Conservation (phyloP, 176 grass and related monocot species). For the Zea luxurians region DNA sequence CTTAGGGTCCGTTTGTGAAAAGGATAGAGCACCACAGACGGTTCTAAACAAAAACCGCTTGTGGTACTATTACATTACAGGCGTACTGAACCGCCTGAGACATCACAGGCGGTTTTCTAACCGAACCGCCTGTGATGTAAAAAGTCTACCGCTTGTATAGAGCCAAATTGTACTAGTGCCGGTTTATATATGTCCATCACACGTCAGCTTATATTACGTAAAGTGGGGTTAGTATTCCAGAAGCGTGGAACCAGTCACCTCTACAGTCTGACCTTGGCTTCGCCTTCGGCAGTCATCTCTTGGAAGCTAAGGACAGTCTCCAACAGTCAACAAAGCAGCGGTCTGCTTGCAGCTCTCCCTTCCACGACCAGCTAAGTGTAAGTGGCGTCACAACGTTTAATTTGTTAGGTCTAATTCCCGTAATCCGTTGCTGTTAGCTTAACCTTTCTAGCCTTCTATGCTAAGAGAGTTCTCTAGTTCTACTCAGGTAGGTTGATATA, state of each 20-base stretch:
- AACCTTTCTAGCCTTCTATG: slow-evolving; percentile 24
- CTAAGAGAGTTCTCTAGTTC: slow-evolving; percentile 20
- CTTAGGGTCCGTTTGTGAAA: too few species aligned
- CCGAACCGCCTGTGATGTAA: too few species aligned
- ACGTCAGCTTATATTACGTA: neutral
- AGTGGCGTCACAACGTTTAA: neutral
- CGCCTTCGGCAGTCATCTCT: slow-evolving; percentile 32
- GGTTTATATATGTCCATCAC: slow-evolving; percentile 16
- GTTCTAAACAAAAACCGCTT: too few species aligned
- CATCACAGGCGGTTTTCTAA: too few species aligned
- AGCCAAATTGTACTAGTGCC: too few species aligned
- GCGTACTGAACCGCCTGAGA: too few species aligned
- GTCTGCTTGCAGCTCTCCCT: slow-evolving; percentile 9
- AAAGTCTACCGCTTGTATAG: too few species aligned
- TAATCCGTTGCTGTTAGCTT: neutral
- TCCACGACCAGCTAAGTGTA: neutral
- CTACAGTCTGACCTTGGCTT: neutral
- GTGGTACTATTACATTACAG: too few species aligned
- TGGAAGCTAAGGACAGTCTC: slow-evolving; percentile 43
- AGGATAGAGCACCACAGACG: too few species aligned
- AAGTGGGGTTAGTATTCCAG: slow-evolving; percentile 27
- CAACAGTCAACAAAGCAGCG: slow-evolving; percentile 39
- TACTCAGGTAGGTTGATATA: neutral
- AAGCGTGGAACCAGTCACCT: slow-evolving; percentile 26
- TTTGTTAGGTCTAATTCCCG: neutral